Percentiles rank a stretch among this genome's conserved stretches.
Evolutionary conservation across 2,329 filamentous ascomycete genomes (phyloP).

Genomic region (Botrytis tulipae): DNA sequence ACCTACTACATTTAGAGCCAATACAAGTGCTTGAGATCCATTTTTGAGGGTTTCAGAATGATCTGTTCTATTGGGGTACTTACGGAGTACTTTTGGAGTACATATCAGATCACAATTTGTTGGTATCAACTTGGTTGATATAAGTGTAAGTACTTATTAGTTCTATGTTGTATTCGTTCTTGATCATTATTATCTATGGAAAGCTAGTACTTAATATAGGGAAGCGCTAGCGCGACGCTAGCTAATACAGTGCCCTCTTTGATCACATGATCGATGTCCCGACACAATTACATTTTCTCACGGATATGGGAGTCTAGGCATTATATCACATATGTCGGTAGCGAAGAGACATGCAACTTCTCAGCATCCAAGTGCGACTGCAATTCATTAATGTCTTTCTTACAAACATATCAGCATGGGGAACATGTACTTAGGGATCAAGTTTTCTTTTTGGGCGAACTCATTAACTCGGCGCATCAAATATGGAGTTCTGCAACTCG

Average conservation of each 20-base stretch:
- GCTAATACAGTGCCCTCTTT: no score
- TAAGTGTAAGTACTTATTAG: no score
- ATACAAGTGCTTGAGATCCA: neutral
- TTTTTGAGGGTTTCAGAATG: neutral
- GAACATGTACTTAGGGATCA: neutral
- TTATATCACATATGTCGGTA: neutral
- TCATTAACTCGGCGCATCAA: neutral
- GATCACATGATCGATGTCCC: no score
- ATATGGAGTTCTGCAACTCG: neutral
- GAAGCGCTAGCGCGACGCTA: no score
- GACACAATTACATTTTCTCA: neutral
- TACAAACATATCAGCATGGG: neutral
- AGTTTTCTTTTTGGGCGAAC: neutral
- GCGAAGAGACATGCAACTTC: neutral
- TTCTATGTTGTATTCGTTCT: no score
- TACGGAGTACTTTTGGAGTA: neutral
- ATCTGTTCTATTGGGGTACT: neutral
- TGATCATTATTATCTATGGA: no score
- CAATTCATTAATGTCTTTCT: neutral
- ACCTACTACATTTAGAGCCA: neutral
- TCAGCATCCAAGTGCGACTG: no score
- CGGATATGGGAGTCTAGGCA: neutral
- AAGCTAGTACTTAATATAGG: no score
- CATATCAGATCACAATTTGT: neutral
- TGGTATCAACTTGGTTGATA: no score